phyloP scores from a whole-genome alignment of 345 rosid species.

The Brassica juncea region DNA sequence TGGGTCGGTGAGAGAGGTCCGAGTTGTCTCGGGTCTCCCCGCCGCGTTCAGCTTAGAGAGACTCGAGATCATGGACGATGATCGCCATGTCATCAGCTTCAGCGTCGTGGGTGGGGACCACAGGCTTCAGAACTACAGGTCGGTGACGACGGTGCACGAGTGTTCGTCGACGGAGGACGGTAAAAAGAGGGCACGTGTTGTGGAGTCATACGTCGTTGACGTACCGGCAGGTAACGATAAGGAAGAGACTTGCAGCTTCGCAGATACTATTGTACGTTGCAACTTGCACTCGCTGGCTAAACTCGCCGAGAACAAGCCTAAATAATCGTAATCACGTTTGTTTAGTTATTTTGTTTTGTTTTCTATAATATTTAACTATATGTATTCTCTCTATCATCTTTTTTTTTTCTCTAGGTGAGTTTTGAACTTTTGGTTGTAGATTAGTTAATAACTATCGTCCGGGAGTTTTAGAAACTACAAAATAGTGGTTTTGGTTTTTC shows the following conservation, averaged over 20 bases:
- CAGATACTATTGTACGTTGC: constrained; percentile 82
- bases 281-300: constrained; percentile 83
- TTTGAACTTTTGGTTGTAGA: neutral
- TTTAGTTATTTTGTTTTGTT: neutral
- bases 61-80: constrained; percentile 86
- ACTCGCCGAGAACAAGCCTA: constrained; percentile 53
- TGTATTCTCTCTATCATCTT: neutral
- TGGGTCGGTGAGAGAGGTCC: constrained; percentile 71
- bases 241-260: constrained; percentile 78
- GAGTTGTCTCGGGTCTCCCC: constrained; percentile 85
- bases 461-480: constrained; percentile 27
- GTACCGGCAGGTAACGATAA: constrained; percentile 74
- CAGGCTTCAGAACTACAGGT: constrained; percentile 68
- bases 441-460: constrained; percentile 23
- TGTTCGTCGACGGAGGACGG: constrained; percentile 21
- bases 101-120: constrained; percentile 89
- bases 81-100: constrained; percentile 73
- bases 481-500: constrained; percentile 31
- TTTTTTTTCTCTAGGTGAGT: constrained; percentile 30
- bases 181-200: constrained; percentile 54
- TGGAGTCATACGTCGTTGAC: constrained; percentile 89
- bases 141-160: constrained; percentile 81
- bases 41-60: constrained; percentile 77
- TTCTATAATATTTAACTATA: neutral
- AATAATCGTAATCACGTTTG: constrained; percentile 19